Base-by-base conservation (phyloP, 2,329 filamentous ascomycete species). In the Bipolaris gigantea region DNA sequence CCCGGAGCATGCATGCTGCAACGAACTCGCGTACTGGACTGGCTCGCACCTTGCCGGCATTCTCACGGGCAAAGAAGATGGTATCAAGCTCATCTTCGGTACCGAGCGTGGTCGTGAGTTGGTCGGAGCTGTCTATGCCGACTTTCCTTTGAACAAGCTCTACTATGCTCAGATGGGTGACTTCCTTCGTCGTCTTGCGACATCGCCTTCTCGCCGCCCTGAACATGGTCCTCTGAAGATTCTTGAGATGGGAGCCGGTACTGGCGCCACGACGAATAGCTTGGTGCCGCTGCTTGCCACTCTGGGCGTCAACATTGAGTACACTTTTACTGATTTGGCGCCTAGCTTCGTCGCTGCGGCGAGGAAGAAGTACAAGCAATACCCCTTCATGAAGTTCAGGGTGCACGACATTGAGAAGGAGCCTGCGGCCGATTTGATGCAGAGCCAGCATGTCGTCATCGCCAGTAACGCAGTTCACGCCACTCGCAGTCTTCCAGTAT, bases 321-420 rank as follows among this genome's bases (percentile, higher is more conserved):
- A 77, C 56, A 75, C 69, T 0, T 76, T 77, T 50, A 77, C 71
- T 1, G 76, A 79, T 42, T 58, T 78, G 0, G 70, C 75, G 0
- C 45, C 68, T 0, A 70, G 71, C 0, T 63, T 78, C 9, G 66
- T 79, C 2, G 66, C 71, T 0, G 65, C 64, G 3, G 74, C 74
- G 0, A 64, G 62, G 39, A 67, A 63, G 49, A 32, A 67, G 16
- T 45, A 19, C 30, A 35, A 34, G 30, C 42, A 45, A 1, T 69
- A 72, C 23, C 46, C 63, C 0, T 70, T 61, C 36, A 72, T 77
- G 64, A 48, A 63, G 13, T 77, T 70, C 50, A 32, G 21, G 3
- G 45, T 57, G 2, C 51, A 69, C 5, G 66, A 77, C 48, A 65
- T 75, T n/a, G 74, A 76, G 41, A 66, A 73, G 41, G 42, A 35